Percentiles rank a stretch among this genome's conserved stretches.
Conservation (phyloP, 2,329 filamentous ascomycete genomes). For the Phyllosticta paracitricarpa region DNA sequence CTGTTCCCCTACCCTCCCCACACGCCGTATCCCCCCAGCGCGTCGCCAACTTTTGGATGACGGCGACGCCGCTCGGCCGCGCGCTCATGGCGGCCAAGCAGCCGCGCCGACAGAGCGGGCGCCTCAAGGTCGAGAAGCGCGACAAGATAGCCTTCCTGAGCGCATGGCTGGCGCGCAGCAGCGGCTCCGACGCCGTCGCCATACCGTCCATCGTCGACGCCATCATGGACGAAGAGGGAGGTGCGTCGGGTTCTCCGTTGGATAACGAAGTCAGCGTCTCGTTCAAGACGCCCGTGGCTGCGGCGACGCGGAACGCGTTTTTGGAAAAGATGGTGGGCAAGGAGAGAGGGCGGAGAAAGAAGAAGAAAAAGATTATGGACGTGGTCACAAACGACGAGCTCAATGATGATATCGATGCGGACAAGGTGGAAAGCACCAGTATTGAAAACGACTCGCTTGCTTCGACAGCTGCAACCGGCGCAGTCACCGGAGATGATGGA, state of each 20-base stretch:
- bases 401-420: not conserved
- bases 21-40: conserved; percentile 26
- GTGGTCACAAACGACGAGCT: not conserved
- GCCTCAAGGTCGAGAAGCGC: conserved; percentile 39
- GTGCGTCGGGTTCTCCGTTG: not conserved
- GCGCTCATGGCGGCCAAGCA: not conserved
- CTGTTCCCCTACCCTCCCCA: conserved; percentile 11
- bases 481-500: too few species aligned
- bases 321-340: conserved; percentile 6
- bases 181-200: not conserved
- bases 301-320: conserved; percentile 5
- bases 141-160: conserved; percentile 47
- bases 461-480: too few species aligned
- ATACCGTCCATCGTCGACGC: not conserved
- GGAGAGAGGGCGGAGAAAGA: conserved; percentile 1
- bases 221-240: not conserved
- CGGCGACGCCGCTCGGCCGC: conserved; percentile 3
- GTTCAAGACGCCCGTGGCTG: not conserved
- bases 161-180: conserved; percentile 33
- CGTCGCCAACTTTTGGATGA: conserved; percentile 28
- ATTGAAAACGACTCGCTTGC: too few species aligned
- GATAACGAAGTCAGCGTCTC: conserved; percentile 1
- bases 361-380: not conserved
- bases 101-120: conserved; percentile 21
- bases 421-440: not conserved